Evolutionary conservation across 192 early-diverging fungal species (phyloP).

Genomic region (Podila minutissima): DNA sequence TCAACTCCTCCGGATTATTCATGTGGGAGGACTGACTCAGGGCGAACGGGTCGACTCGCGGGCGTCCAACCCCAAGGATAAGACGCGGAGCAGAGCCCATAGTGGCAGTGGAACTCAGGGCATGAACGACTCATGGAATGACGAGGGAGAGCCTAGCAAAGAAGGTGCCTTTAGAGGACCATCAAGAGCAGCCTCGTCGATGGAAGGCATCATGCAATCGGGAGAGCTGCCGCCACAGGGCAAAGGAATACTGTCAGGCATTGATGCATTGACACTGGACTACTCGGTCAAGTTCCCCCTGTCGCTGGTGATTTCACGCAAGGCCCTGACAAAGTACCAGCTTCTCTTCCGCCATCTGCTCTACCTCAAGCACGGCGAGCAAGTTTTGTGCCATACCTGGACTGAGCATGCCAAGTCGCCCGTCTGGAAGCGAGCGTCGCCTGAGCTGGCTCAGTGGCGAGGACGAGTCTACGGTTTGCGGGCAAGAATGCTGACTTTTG

Average conservation of each 20-base stretch:
- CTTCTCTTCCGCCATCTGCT: conserved; percentile 90
- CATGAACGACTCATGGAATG: conserved; percentile 28
- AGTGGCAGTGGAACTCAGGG: conserved; percentile 8
- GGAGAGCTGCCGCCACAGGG: conserved; percentile 13
- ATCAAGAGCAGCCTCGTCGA: not conserved
- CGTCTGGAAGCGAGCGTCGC: conserved; percentile 60
- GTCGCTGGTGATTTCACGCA: conserved; percentile 87
- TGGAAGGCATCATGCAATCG: conserved; percentile 25
- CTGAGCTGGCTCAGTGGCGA: conserved; percentile 62
- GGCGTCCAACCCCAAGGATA: conserved; percentile 9
- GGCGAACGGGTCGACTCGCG: conserved; percentile 20
- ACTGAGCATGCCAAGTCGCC: conserved; percentile 66
- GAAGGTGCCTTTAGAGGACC: not conserved
- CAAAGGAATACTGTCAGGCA: conserved; percentile 61
- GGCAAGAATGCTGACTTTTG: conserved; percentile 87
- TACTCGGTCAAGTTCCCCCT: conserved; percentile 90
- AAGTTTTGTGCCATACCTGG: conserved; percentile 83
- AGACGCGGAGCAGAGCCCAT: conserved; percentile 21
- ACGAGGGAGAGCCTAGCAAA: conserved; percentile 10
- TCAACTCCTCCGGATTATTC: conserved; percentile 77
- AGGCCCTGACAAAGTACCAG: conserved; percentile 90
- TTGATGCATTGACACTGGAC: conserved; percentile 83
- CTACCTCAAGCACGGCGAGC: conserved; percentile 89
- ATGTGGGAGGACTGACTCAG: conserved; percentile 67
- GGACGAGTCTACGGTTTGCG: conserved; percentile 78